Evolutionary conservation across 2,329 filamentous ascomycete species (phyloP).

Genomic region (Colletotrichum trifolii): DNA sequence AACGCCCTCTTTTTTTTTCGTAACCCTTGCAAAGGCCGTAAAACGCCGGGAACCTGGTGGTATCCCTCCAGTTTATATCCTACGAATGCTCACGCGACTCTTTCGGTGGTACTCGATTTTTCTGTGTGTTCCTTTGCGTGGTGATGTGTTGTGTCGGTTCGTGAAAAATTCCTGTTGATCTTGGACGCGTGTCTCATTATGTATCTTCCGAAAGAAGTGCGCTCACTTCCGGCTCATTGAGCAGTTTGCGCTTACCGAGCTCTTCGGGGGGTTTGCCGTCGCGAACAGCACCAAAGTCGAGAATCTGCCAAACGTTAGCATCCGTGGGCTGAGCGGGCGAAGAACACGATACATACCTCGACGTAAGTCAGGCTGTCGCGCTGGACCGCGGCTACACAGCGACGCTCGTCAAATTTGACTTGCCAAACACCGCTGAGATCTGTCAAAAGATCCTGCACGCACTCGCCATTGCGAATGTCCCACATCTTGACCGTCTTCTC

Average conservation of each 20-base stretch:
- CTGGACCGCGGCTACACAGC: slow-evolving; percentile 97
- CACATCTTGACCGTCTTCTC: slow-evolving; percentile 99
- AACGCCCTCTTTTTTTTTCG: slow-evolving; percentile 29
- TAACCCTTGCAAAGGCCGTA: slow-evolving; percentile 12
- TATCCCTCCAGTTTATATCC: slow-evolving; percentile 20
- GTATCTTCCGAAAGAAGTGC: slow-evolving; percentile 59
- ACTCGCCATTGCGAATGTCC: slow-evolving; percentile 93
- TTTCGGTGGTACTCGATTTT: slow-evolving; percentile 28
- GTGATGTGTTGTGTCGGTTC: slow-evolving; percentile 27
- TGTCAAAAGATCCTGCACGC: slow-evolving; percentile 90
- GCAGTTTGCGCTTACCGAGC: slow-evolving; percentile 81
- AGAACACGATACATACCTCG: slow-evolving; percentile 72
- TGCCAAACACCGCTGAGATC: slow-evolving; percentile 99
- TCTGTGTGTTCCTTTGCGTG: slow-evolving; percentile 4
- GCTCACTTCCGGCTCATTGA: slow-evolving; percentile 67
- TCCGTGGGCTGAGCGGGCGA: background rate
- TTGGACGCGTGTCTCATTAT: slow-evolving; percentile 15
- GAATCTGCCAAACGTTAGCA: slow-evolving; percentile 70
- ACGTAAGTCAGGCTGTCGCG: slow-evolving; percentile 93
- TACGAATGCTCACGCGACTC: slow-evolving; percentile 27
- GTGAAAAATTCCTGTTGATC: slow-evolving; percentile 28
- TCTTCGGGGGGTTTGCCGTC: slow-evolving; percentile 84
- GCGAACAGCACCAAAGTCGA: slow-evolving; percentile 94
- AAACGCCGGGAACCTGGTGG: slow-evolving; percentile 29
- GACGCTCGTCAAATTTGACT: slow-evolving; percentile 94